Conservation (phyloP, 306 rosid species). For the Datisca glomerata region DNA sequence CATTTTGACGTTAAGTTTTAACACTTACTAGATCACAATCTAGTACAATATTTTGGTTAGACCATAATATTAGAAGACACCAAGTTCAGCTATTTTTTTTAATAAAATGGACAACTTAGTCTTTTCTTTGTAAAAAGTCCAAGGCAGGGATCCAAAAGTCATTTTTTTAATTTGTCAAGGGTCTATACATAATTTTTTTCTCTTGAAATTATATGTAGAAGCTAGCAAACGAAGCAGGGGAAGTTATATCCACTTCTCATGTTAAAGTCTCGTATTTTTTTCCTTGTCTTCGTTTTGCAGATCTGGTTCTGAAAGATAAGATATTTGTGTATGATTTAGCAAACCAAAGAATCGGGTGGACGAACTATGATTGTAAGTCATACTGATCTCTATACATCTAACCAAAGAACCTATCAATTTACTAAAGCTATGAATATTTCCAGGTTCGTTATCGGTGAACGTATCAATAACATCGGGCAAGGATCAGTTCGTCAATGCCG, state of each 20-base stretch:
- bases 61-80: no score
- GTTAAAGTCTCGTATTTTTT: neutral
- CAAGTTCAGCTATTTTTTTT: no score
- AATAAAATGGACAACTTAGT: no score
- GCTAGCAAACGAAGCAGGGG: no score
- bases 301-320: slow-evolving; percentile 83
- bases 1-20: no score
- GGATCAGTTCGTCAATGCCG: slow-evolving; percentile 56
- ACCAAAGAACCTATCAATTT: slow-evolving; percentile 2
- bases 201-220: no score
- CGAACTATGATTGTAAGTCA: slow-evolving; percentile 68
- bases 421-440: neutral
- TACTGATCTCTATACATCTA: neutral
- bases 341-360: slow-evolving; percentile 72
- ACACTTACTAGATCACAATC: no score
- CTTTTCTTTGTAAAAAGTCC: no score
- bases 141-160: no score
- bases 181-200: no score
- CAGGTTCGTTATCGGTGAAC: slow-evolving; percentile 77
- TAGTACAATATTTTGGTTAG: no score
- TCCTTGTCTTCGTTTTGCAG: slow-evolving; percentile 36
- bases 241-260: neutral
- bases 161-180: no score
- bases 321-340: slow-evolving; percentile 74
- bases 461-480: slow-evolving; percentile 66